Percentiles rank a stretch among this genome's conserved stretches.
Evolutionary conservation across 1,284 basidiomycete species (phyloP).

Genomic region (Mycena citricolor): DNA sequence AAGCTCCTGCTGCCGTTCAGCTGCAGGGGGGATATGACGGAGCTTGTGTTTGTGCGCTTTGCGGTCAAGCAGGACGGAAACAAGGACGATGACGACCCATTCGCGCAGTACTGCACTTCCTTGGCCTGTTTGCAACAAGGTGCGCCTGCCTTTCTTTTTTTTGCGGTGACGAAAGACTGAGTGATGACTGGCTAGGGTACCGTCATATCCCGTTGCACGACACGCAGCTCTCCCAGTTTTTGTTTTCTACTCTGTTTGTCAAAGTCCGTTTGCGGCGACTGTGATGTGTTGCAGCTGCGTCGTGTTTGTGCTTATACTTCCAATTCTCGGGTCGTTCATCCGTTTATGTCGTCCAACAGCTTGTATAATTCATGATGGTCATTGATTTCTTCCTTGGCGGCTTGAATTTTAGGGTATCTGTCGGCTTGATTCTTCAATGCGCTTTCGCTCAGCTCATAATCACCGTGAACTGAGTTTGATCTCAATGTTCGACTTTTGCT

Average conservation of each 20-base stretch:
- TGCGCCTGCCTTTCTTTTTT: constrained; percentile 36
- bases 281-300: too few relatives aligned
- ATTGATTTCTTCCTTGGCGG: too few relatives aligned
- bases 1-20: constrained; percentile 65
- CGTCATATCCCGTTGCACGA: constrained; percentile 89
- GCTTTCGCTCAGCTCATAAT: too few relatives aligned
- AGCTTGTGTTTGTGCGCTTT: constrained; percentile 79
- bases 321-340: too few relatives aligned
- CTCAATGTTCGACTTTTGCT: too few relatives aligned
- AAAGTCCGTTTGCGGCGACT: constrained; percentile 49
- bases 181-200: constrained; percentile 58
- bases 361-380: too few relatives aligned
- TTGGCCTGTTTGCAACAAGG: constrained; percentile 69
- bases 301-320: too few relatives aligned
- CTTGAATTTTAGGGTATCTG: too few relatives aligned
- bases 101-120: constrained; percentile 69
- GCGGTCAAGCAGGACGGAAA: constrained; percentile 64
- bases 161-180: too few relatives aligned
- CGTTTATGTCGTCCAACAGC: too few relatives aligned
- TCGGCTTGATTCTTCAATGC: too few relatives aligned
- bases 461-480: too few relatives aligned
- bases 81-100: constrained; percentile 50
- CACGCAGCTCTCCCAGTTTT: constrained; percentile 75
- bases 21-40: constrained; percentile 70
- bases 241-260: constrained; percentile 90